Evolutionary conservation across 2,329 filamentous ascomycete genomes (phyloP), one percentile per base, ranked within the genome.

Genomic region (Sclerotinia minor): DNA sequence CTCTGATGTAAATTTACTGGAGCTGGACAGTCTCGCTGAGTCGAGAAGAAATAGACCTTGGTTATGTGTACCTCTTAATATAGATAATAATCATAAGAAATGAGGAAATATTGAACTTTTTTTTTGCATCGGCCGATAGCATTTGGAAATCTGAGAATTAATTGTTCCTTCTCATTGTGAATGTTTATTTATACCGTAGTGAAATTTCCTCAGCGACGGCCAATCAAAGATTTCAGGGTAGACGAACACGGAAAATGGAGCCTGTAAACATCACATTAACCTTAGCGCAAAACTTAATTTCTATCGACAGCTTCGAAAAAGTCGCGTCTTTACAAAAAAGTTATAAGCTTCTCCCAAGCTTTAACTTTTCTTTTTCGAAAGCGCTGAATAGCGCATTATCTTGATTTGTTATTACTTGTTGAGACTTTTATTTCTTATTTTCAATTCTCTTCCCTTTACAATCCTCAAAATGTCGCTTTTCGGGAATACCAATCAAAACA

Each of bases 231-330:
- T 35, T 49, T 49, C 58, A 60, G 44, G 19, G 26, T 60, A 35
- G 21, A 32, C 7, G n/a, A 5, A 17, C 38, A 41, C 13, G 38
- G 26, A 60, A 47, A 26, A 41, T 60, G 41, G 41, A 45, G 57
- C 57, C 41, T 60, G 57, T 60, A 60, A 47, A 60, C 17, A 52
- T 38, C n/a, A n/a, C n/a, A n/a, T n/a, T n/a, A n/a, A n/a, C n/a
- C n/a, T n/a, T 63, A 63, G 65, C 65, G 55, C 26, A 45, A 49
- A 63, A 61, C 54, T 52, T 67, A 53, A 63, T 67, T 67, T 67
- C 55, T 45, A 63, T 67, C 65, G 52, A 60, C 64, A 60, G 54
- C 64, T 66, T 66, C 65, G 52, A 53, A 61, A 63, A 59, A 66
- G 64, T 66, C 65, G 65, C 65, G 57, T 61, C 47, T n/a, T 7